These are phyloP conservation scores for Fulvia fulva DNA, from an alignment of 2,329 filamentous ascomycete genomes.

Conservation along the genomic window DNA sequence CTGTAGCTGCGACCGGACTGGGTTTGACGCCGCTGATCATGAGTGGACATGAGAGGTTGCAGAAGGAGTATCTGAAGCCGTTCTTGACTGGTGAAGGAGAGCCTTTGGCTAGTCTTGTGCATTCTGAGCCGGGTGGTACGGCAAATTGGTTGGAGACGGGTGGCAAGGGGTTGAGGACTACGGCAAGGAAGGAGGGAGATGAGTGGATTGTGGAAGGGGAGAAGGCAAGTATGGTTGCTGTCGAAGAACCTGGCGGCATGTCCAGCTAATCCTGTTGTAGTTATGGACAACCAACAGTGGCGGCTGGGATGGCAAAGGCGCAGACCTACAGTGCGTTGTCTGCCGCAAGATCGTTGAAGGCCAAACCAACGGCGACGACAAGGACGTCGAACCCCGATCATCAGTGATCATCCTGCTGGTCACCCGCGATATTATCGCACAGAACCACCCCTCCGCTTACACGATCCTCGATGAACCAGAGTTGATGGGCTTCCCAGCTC, in stretches of 20 bases:
- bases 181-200: slow-evolving; percentile 46
- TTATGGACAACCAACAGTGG: slow-evolving; percentile 54
- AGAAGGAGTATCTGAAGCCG: slow-evolving; percentile 43
- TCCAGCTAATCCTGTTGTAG: slow-evolving; percentile 25
- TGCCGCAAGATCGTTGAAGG: slow-evolving; percentile 40
- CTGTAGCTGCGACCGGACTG: slow-evolving; percentile 50
- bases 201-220: slow-evolving; percentile 53
- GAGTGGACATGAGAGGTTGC: slow-evolving; percentile 39
- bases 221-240: slow-evolving; percentile 37
- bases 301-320: slow-evolving; percentile 52
- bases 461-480: slow-evolving; percentile 45
- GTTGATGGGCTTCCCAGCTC: slow-evolving; percentile 47
- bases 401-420: slow-evolving; percentile 50
- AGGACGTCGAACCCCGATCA: slow-evolving; percentile 29
- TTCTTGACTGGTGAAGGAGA: slow-evolving; percentile 31
- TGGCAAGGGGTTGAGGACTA: slow-evolving; percentile 47
- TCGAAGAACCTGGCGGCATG: not conserved
- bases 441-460: slow-evolving; percentile 44
- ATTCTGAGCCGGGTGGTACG: slow-evolving; percentile 51
- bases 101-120: slow-evolving; percentile 50
- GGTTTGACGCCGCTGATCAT: slow-evolving; percentile 51
- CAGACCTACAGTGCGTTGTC: slow-evolving; percentile 51
- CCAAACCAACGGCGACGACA: slow-evolving; percentile 2
- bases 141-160: slow-evolving; percentile 53
- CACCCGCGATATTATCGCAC: slow-evolving; percentile 45